Percentiles rank a stretch among this genome's conserved stretches.
These are phyloP conservation scores for Recurvomyces mirabilis DNA, from an alignment of 495 filamentous ascomycete genomes.

Conservation along the genomic window DNA sequence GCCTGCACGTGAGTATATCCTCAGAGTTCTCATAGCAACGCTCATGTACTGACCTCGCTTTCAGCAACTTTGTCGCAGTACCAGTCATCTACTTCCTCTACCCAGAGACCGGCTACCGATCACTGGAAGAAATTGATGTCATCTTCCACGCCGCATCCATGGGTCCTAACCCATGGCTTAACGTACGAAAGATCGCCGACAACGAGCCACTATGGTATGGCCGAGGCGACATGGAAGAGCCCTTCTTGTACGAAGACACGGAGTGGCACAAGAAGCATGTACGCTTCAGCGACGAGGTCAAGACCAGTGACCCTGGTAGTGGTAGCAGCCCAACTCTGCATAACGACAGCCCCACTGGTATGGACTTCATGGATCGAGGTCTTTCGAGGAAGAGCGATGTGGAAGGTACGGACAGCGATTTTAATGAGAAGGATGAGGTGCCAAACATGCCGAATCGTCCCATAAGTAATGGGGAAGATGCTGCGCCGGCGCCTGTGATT, in stretches of 20 bases:
- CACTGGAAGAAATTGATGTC: conserved; percentile 63
- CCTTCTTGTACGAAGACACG: conserved; percentile 46
- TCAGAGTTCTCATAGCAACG: background rate
- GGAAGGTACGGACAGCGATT: background rate
- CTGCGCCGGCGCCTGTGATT: conserved; percentile 3
- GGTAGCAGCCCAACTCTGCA: background rate
- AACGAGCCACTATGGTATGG: conserved; percentile 61
- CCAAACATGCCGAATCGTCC: no score
- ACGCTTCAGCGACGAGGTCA: conserved; percentile 12
- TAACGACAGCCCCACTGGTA: conserved; percentile 2
- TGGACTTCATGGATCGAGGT: background rate
- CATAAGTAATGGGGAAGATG: conserved; percentile 9
- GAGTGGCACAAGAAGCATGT: conserved; percentile 15
- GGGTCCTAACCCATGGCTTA: conserved; percentile 37
- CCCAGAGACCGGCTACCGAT: conserved; percentile 62
- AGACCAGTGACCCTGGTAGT: conserved; percentile 2
- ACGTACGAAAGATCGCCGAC: conserved; percentile 46
- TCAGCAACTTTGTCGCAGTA: conserved; percentile 57
- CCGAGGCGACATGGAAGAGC: conserved; percentile 52
- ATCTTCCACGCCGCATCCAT: conserved; percentile 56
- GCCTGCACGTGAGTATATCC: conserved; percentile 47
- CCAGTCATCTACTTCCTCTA: conserved; percentile 65
- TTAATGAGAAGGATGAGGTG: conserved; percentile 1
- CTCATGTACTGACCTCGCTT: background rate
- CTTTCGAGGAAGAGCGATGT: background rate